Evolutionary conservation across 345 rosid genomes (phyloP).

Genomic region (Streptanthus diversifolius): DNA sequence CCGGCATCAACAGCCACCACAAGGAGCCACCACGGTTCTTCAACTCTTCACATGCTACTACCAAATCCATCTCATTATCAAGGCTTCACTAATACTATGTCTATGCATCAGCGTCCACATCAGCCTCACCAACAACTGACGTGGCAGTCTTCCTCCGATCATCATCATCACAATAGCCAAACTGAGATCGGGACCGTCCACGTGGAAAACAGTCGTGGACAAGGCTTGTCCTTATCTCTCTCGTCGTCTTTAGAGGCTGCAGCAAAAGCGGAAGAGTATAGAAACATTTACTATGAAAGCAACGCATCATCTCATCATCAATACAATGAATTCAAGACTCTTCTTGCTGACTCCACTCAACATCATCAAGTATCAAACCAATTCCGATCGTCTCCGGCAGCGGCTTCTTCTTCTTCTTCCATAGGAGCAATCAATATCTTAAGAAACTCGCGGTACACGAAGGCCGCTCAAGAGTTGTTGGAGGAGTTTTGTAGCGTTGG

Average conservation of each 20-base stretch:
- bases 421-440: slow-evolving; percentile 55
- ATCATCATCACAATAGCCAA: slow-evolving; percentile 29
- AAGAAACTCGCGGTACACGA: slow-evolving; percentile 73
- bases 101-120: slow-evolving; percentile 42
- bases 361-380: slow-evolving; percentile 43
- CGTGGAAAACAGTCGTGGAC: slow-evolving; percentile 51
- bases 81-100: slow-evolving; percentile 31
- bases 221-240: slow-evolving; percentile 83
- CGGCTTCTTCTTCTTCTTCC: slow-evolving; percentile 39
- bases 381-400: slow-evolving; percentile 27
- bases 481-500: slow-evolving; percentile 97
- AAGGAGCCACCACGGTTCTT: slow-evolving; percentile 39
- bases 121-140: slow-evolving; percentile 56
- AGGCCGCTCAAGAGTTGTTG: slow-evolving; percentile 76
- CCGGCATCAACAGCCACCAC: slow-evolving; percentile 32
- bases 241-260: slow-evolving; percentile 76
- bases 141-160: slow-evolving; percentile 50
- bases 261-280: slow-evolving; percentile 77
- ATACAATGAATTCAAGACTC: slow-evolving; percentile 28
- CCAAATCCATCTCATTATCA: slow-evolving; percentile 61
- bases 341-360: slow-evolving; percentile 29
- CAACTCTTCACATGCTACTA: slow-evolving; percentile 85
- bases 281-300: slow-evolving; percentile 33
- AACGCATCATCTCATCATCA: slow-evolving; percentile 28
- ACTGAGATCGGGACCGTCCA: slow-evolving; percentile 51